Evolutionary conservation across 148 eudicot genomes (phyloP).

Genomic region (Dysphania ambrosioides): DNA sequence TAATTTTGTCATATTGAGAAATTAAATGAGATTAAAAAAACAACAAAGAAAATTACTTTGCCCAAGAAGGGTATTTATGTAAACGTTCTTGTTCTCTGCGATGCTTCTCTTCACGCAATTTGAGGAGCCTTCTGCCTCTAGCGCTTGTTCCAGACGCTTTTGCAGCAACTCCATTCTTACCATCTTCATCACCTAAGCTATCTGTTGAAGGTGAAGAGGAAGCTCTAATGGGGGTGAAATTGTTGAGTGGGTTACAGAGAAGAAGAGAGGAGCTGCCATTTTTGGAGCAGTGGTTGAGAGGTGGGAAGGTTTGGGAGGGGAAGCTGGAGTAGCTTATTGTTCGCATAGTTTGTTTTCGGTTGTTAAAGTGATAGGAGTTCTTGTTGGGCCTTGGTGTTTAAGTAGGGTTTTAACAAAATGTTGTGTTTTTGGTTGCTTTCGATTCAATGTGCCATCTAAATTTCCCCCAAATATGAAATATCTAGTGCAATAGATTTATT

Average conservation of each 20-base stretch:
- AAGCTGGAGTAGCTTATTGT: background rate
- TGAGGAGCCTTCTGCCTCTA: constrained; percentile 72
- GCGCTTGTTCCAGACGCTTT: constrained; percentile 90
- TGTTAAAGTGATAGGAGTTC: no score
- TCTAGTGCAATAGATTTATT: no score
- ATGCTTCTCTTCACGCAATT: constrained; percentile 76
- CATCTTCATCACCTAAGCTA: constrained; percentile 6
- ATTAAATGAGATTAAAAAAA: no score
- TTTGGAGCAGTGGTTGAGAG: background rate
- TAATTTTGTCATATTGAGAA: no score
- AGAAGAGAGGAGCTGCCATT: background rate
- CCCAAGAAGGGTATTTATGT: constrained; percentile 87
- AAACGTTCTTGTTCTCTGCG: constrained; percentile 57
- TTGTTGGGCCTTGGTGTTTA: no score
- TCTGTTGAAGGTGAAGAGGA: background rate
- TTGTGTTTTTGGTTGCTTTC: no score
- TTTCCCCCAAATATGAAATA: no score
- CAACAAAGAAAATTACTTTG: constrained; percentile 43
- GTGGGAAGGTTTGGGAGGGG: background rate
- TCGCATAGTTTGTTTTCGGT: constrained; percentile 12
- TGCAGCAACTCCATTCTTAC: constrained; percentile 12
- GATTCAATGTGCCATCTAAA: no score
- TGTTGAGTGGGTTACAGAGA: background rate
- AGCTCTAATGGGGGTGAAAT: constrained; percentile 15
- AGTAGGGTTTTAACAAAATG: no score